Evolutionary conservation across 768 basidiomycete genomes (phyloP), one percentile per base, ranked within the genome.

Genomic region (Termitomyces sp.): DNA sequence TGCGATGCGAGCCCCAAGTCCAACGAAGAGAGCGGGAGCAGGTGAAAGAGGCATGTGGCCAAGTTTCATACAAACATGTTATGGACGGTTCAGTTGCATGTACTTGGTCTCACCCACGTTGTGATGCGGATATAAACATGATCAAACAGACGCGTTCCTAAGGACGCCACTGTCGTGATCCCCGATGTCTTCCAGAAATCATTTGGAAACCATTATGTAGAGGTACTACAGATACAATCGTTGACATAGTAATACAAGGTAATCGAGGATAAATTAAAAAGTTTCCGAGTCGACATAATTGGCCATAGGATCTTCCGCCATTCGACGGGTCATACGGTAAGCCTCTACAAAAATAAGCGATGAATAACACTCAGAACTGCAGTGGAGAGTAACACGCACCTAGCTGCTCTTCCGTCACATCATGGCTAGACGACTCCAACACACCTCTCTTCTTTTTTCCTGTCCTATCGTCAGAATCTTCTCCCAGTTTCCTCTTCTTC

Each of bases 251-350:
- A 24, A 54, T 51, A 61, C 54, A 65, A 22, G 38, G 49, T 20
- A 11, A 44, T 45, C 0, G 13, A 59, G 11, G 33, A 52, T 52
- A 56, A 7, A 54, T 63, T 36, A 63, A 36, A 55, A 32, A 45
- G 46, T 53, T 5, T 83, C 85, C 48, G 73, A 65, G 72, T 94
- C 94, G 55, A 92, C 81, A 71, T 95, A 94, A 72, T 91, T 92
- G 44, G 91, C 91, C 94, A 97, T 97, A 4, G 94, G 94, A 73
- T 97, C 94, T 60, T 94, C 92, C 52, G 81, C 78, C 75, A 87
- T 85, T 1, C 84, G 82, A 55, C 85, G 84, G 65, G 82, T 83
- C 84, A 94, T 88, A 60, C 94, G 84, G 74, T 96, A 97, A n/a
- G 91, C 92, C 89, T 97, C 94, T 92, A 78, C 63, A 72, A 66